Conservation (phyloP, 345 rosid species). For the Arabidopsis arenosa region DNA sequence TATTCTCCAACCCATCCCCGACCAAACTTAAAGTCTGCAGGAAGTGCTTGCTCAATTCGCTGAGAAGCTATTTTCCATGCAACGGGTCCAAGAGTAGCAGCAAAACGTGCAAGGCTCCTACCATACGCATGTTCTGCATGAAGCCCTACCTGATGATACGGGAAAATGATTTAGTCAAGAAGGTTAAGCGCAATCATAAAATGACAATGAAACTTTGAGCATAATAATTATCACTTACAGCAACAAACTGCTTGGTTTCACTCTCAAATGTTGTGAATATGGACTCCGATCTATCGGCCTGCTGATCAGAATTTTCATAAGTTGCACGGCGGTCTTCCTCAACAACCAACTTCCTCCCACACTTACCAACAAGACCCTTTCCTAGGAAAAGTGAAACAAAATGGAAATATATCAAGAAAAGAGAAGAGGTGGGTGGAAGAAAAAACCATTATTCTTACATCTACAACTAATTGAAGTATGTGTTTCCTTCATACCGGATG, state of each 20-base stretch:
- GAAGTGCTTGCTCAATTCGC: slow-evolving; percentile 75
- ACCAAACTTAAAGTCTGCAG: slow-evolving; percentile 73
- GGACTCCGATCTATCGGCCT: slow-evolving; percentile 56
- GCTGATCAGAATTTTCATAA: slow-evolving; percentile 58
- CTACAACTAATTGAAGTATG: too few relatives aligned
- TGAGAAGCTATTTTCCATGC: slow-evolving; percentile 88
- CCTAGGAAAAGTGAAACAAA: slow-evolving; percentile 47
- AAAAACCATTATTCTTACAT: not conserved
- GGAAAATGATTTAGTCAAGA: slow-evolving; percentile 26
- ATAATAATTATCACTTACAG: slow-evolving; percentile 58
- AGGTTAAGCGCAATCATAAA: slow-evolving; percentile 18
- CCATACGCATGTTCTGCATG: slow-evolving; percentile 85
- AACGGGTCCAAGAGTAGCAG: slow-evolving; percentile 81
- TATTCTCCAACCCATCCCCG: slow-evolving; percentile 94
- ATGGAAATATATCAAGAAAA: not conserved
- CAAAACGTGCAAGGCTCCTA: slow-evolving; percentile 84
- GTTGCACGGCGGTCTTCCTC: slow-evolving; percentile 77
- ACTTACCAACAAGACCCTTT: slow-evolving; percentile 59
- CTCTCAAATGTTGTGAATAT: slow-evolving; percentile 81
- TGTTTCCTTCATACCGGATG: slow-evolving; percentile 55
- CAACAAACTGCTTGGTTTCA: slow-evolving; percentile 79
- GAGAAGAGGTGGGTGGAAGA: not conserved
- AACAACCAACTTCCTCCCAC: slow-evolving; percentile 55
- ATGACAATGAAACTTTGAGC: not conserved
- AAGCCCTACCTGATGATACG: slow-evolving; percentile 73